Evolutionary conservation across 176 grass and related monocot species (phyloP), one percentile per base, ranked within the genome.

Genomic region (Paspalum notatum): DNA sequence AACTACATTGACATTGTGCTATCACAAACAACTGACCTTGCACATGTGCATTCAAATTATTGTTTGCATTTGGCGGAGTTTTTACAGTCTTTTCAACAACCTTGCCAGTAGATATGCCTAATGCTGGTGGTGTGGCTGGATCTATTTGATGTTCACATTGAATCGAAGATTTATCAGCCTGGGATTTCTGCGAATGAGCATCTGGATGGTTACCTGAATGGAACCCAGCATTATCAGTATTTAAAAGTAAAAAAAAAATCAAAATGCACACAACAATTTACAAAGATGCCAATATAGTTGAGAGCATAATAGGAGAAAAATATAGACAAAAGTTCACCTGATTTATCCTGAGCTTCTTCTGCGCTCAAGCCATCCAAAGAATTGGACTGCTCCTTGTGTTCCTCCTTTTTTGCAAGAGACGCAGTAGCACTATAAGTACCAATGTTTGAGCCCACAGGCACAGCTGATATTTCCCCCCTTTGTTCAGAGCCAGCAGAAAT

Each of bases 21-120:
- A 82, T 22, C 24, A 41, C 59, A 86, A 78, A 80, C 42, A 86
- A 86, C 73, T 86, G 39, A 90, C 88, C 88, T 86, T 85, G 80
- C 46, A 51, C 27, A 22, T 86, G 79, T 22, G 69, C 83, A 82
- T 61, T 38, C 52, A 72, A 22, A 78, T 78, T 51, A 39, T 68
- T 59, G 18, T 71, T 68, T 52, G 61, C 66, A 82, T 68, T 78
- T 40, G 27, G 13, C 10, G 49, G 38, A 83, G 43, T 54, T 82
- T 78, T 53, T 9, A 37, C 15, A 18, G 45, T 15, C 8, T 66
- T 66, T 52, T 60, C 66, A 68, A 42, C 58, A 50, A 25, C 37
- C 21, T 74, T 74, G 5, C 72, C 74, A 79, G 13, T 50, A 54
- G 79, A 85, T 22, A 43, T 48, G 38, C 21, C 66, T 68, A 59